Base-by-base conservation (phyloP, 208 protist species). In the Perkinsela sp. region DNA sequence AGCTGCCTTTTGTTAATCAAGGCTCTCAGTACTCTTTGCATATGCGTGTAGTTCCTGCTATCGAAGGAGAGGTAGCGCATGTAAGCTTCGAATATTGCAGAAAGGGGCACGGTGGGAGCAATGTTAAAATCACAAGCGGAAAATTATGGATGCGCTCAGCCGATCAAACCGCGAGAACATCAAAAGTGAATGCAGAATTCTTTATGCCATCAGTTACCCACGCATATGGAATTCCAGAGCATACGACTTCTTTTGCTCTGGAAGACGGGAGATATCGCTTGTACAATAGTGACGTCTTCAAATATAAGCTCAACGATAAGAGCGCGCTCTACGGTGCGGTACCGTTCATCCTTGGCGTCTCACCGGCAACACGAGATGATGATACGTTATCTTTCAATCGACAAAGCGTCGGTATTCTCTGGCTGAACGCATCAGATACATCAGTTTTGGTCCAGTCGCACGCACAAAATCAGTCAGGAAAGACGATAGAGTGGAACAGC, bases 211-310 rank as follows among this genome's bases (percentile, higher is more conserved):
- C 73, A 16, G 70, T 76, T 16, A 28, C 72, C 31, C 66, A 81
- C 67, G 70, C 97, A 1, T 97, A 96, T 75, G 94, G 93, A 40
- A 87, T 97, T 32, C 89, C 94, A 16, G 94, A 97, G 74, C 94
- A 96, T 76, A 88, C 93, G 0, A 85, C 82, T 30, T 77, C 85
- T 69, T 69, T 97, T 0, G 30, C 90, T n/a, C 75, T 97, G 1
- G 78, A 83, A 2, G 68, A 67, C 0, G 78, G 78, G 30, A 87
- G 85, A 1, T 97, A 96, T 76, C 76, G 91, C 30, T 78, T 98
- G 32, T 98, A 85, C 74, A 98, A 98, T 76, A 83, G 94, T 0
- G 96, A 99, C 73, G 90, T 97, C 1, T 98, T 96, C 75, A 81
- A 96, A 74, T 98, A 97, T 76, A 85, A 93, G 66, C 68, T 97